phyloP scores from a whole-genome alignment of 352 stramenopile species.

The Phytophthora agathidicida region DNA sequence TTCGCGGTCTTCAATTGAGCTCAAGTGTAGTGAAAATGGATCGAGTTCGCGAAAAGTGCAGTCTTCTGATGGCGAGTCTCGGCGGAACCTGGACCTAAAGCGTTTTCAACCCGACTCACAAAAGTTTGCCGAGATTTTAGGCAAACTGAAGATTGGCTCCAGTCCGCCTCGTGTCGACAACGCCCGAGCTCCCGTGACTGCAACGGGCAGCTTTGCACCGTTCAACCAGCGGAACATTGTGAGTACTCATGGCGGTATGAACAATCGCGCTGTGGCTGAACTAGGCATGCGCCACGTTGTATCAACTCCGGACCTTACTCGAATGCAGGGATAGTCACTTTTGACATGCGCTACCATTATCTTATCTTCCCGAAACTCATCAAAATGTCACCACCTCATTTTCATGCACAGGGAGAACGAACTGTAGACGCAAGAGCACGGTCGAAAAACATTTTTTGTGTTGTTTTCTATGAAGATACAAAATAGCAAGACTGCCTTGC shows the following conservation, averaged over 20 bases:
- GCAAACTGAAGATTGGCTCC: conserved; percentile 71
- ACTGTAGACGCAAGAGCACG: background rate
- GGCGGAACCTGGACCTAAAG: conserved; percentile 70
- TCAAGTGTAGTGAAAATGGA: conserved; percentile 29
- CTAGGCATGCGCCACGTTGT: conserved; percentile 65
- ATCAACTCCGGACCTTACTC: conserved; percentile 61
- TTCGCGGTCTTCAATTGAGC: conserved; percentile 38
- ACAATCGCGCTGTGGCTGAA: conserved; percentile 38
- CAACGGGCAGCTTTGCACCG: conserved; percentile 32
- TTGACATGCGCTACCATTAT: conserved; percentile 15
- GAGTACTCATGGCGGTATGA: conserved; percentile 24
- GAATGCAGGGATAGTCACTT: conserved; percentile 43
- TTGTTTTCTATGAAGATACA: conserved; percentile 49
- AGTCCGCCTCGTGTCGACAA: conserved; percentile 41
- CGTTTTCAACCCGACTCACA: conserved; percentile 77
- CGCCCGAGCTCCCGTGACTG: conserved; percentile 14
- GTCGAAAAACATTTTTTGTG: conserved; percentile 30
- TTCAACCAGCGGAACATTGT: conserved; percentile 31
- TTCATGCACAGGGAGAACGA: conserved; percentile 5
- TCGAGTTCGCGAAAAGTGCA: conserved; percentile 16
- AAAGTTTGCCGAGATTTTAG: conserved; percentile 78
- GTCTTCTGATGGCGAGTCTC: conserved; percentile 30
- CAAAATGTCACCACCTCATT: conserved; percentile 21
- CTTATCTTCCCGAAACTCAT: conserved; percentile 19
- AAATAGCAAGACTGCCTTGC: conserved; percentile 38